Conservation (phyloP, 371 early-diverging fungal species). For the Phascolomyces articulosus region DNA sequence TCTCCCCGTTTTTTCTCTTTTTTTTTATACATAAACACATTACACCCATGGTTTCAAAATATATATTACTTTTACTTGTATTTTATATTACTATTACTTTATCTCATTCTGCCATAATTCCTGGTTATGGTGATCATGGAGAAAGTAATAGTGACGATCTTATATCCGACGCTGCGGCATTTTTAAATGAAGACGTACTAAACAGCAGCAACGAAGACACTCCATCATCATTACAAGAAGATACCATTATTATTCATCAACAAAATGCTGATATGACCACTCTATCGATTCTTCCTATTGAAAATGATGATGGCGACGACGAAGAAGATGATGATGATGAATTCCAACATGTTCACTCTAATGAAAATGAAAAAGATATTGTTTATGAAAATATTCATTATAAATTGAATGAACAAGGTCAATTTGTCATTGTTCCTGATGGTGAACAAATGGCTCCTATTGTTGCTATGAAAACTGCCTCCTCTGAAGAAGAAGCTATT, state of each 20-base stretch:
- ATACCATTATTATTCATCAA: neutral
- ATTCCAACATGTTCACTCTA: neutral
- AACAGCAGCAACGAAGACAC: neutral
- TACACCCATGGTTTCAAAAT: neutral
- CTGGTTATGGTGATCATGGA: neutral
- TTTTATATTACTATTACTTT: neutral
- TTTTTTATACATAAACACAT: neutral
- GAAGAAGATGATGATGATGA: neutral
- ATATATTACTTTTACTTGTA: neutral
- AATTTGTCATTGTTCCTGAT: neutral
- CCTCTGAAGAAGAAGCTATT: constrained; percentile 1
- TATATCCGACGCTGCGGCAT: constrained; percentile 1
- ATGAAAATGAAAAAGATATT: neutral
- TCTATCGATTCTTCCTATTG: too few species aligned
- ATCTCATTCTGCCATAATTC: constrained; percentile 6
- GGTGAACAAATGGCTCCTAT: neutral
- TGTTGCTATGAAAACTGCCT: neutral
- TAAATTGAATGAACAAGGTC: neutral
- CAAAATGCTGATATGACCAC: too few species aligned
- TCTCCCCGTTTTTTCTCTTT: neutral
- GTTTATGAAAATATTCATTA: neutral
- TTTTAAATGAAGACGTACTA: constrained; percentile 2
- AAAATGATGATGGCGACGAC: neutral
- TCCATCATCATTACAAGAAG: neutral
- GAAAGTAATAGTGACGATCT: neutral